phyloP scores from a whole-genome alignment of 371 early-diverging fungal genomes.

The Mucor indicus region DNA sequence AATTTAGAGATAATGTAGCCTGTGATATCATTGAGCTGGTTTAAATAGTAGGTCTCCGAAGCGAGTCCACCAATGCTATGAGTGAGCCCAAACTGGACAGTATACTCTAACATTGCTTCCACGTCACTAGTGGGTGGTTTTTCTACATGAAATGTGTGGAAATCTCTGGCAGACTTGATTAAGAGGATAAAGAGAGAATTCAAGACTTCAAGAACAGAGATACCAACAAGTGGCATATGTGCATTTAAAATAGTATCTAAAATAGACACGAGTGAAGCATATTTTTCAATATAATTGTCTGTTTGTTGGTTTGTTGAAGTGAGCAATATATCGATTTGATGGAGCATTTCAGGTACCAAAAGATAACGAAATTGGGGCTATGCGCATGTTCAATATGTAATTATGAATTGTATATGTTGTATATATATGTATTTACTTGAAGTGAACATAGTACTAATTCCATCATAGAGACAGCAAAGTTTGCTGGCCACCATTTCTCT shows the following conservation, averaged over 20 bases:
- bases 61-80: conserved; percentile 70
- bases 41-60: conserved; percentile 79
- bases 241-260: conserved; percentile 54
- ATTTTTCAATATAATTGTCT: conserved; percentile 35
- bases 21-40: conserved; percentile 81
- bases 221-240: conserved; percentile 61
- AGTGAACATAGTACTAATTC: conserved; percentile 53
- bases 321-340: conserved; percentile 54
- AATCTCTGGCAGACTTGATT: conserved; percentile 38
- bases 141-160: conserved; percentile 4
- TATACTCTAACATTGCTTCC: conserved; percentile 28
- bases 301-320: conserved; percentile 17
- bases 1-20: conserved; percentile 69
- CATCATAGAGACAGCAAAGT: conserved; percentile 54
- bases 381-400: not conserved
- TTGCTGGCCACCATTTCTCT: conserved; percentile 57
- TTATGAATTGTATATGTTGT: no score
- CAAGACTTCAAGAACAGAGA: conserved; percentile 81
- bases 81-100: conserved; percentile 50
- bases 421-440: conserved; percentile 37
- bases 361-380: conserved; percentile 69
- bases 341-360: conserved; percentile 59
- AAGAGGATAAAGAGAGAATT: conserved; percentile 66
- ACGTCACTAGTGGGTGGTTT: conserved; percentile 5
- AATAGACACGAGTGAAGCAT: conserved; percentile 53